A percentile compares a stretch with the other conserved stretches of the same genome.
phyloP scores from a whole-genome alignment of 2,329 filamentous ascomycete genomes.

The Periconia digitata region DNA sequence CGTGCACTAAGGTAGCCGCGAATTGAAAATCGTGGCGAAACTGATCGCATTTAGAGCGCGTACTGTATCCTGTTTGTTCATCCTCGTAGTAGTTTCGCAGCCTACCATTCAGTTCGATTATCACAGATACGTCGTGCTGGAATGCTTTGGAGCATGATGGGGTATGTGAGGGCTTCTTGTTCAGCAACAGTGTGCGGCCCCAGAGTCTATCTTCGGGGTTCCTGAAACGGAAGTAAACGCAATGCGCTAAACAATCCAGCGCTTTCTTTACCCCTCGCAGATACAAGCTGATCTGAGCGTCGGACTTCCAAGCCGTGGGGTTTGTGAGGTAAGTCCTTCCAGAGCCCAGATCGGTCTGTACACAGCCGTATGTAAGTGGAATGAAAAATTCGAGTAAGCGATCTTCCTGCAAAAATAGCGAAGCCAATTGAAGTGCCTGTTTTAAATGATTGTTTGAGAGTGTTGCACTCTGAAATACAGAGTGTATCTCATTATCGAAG shows the following conservation, averaged over 20 bases:
- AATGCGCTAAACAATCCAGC: constrained; percentile 29
- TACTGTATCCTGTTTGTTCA: constrained; percentile 18
- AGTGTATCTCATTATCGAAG: constrained; percentile 32
- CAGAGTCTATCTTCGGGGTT: constrained; percentile 19
- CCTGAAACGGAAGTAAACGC: constrained; percentile 19
- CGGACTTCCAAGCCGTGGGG: constrained; percentile 14
- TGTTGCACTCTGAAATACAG: constrained; percentile 22
- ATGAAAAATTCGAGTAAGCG: constrained; percentile 34
- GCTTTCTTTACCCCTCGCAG: constrained; percentile 22
- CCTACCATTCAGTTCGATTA: constrained; percentile 26
- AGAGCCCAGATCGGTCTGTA: constrained; percentile 9
- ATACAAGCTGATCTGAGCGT: constrained; percentile 11
- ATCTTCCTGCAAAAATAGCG: constrained; percentile 34
- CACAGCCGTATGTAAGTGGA: constrained; percentile 26
- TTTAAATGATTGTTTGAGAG: constrained; percentile 17
- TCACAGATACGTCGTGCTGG: constrained; percentile 11
- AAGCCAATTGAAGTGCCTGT: constrained; percentile 34
- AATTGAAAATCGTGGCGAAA: constrained; percentile 40
- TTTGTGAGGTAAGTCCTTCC: constrained; percentile 25
- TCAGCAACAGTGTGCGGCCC: constrained; percentile 20
- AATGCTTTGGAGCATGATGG: constrained; percentile 16
- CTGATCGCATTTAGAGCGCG: constrained; percentile 25
- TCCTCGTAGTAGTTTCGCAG: constrained; percentile 21
- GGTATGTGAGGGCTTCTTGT: constrained; percentile 7
- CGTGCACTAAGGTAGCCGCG: constrained; percentile 34